Base-by-base conservation (phyloP, 2,329 filamentous ascomycete species). In the Microdochium trichocladiopsis region DNA sequence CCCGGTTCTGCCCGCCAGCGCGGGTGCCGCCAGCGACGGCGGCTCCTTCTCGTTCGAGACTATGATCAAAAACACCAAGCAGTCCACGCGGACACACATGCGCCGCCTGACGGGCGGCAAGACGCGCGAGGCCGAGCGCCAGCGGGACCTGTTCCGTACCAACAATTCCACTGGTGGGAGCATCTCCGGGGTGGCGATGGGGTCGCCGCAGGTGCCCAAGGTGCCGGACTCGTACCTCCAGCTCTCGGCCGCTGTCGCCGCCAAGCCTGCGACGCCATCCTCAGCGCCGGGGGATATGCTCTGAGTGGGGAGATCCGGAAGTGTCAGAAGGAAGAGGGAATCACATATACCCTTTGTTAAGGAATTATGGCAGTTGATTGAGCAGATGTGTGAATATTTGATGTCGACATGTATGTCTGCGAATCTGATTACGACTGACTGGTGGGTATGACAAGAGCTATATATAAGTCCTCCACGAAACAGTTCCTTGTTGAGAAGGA, bases 71-170 rank as follows among this genome's bases (percentile, higher is more conserved):
- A 79, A 82, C 0, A 67, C 80, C 5, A 73, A 78, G 28, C 77
- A 83, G 53, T 74, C 77, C 43, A 81, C 82, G 14, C 71, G 81
- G 36, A 78, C 74, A 12, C 77, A 82, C 9, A 79, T 87, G 72
- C 71, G 84, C 6, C 71, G 84, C 51, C 70, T 87, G 51, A 87
- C 84, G 2, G 82, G 83, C 10, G 78, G 80, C 41, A 60, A 72
- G 48, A 71, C 72, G 1, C 64, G 70, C 16, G 71, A 73, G 33
- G 66, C 66, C 21, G 58, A 70, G 47, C 61, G 66, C 24, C 66
- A 69, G 55, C 62, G 66, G 11, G 67, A 69, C 31, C 55, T 69
- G 12, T 69, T 69, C 60, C 64, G 68, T 16, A 61, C 65, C 21
- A 56, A 61, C 31, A 54, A 57, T 10, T n/a, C n/a, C n/a, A n/a